phyloP scores from a whole-genome alignment of 108 stramenopile genomes.

The Pseudonitzschia pungens region DNA sequence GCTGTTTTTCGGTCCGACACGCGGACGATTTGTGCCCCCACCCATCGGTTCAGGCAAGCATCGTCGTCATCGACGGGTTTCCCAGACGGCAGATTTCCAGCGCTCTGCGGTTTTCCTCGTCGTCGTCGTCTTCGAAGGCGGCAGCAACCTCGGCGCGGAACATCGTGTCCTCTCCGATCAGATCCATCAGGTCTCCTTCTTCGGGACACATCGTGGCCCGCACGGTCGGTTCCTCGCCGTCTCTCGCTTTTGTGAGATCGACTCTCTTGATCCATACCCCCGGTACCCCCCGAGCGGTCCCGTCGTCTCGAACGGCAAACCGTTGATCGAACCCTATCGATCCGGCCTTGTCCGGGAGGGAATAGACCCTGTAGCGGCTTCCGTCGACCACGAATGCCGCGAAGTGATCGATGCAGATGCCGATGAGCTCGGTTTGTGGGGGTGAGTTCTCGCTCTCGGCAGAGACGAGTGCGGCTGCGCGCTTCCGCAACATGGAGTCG shows the following conservation, averaged over 20 bases:
- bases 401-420: conserved; percentile 82
- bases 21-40: no score
- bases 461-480: conserved; percentile 2
- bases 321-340: neutral
- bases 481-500: conserved; percentile 61
- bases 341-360: conserved; percentile 19
- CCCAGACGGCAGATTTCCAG: conserved; percentile 4
- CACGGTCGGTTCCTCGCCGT: neutral
- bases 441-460: neutral
- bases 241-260: neutral
- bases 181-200: conserved; percentile 3
- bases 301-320: conserved; percentile 4
- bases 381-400: conserved; percentile 80
- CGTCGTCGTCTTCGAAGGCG: neutral
- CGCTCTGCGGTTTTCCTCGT: conserved; percentile 4
- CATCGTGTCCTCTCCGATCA: neutral
- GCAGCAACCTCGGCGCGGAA: neutral
- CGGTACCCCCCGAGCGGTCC: conserved; percentile 14
- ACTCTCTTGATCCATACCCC: conserved; percentile 29
- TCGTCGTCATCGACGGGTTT: conserved; percentile 14
- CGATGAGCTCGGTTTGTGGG: conserved; percentile 21
- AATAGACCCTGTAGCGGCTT: conserved; percentile 20
- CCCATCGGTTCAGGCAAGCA: no score
- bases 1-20: no score
- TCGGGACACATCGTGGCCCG: neutral